Conservation (phyloP, 2,329 filamentous ascomycete genomes). For the Fusarium mangiferae region DNA sequence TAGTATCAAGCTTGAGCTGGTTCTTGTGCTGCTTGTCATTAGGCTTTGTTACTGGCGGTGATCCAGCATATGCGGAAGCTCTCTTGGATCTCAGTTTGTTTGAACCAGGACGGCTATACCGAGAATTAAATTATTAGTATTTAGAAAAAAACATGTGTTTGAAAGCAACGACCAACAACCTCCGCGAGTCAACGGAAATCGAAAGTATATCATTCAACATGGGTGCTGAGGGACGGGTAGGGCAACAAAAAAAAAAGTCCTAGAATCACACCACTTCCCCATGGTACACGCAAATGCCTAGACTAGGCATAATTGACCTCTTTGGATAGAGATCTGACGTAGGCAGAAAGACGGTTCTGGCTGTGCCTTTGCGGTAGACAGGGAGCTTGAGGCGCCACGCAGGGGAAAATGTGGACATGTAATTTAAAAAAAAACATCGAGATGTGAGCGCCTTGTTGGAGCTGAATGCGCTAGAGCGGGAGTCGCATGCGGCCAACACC, state of each 20-base stretch:
- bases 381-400: slow-evolving; percentile 38
- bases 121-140: slow-evolving; percentile 21
- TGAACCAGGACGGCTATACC: slow-evolving; percentile 37
- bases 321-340: slow-evolving; percentile 39
- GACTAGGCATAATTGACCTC: slow-evolving; percentile 41
- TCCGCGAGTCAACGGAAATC: neutral
- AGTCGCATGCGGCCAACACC: slow-evolving; percentile 20
- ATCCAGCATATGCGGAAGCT: slow-evolving; percentile 35
- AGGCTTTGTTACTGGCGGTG: slow-evolving; percentile 6
- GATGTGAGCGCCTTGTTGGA: slow-evolving; percentile 2
- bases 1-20: slow-evolving; percentile 21
- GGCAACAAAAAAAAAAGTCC: neutral
- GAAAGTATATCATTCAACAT: neutral
- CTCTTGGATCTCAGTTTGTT: slow-evolving; percentile 43
- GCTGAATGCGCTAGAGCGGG: slow-evolving; percentile 10
- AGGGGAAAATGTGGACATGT: slow-evolving; percentile 44
- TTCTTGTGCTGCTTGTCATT: slow-evolving; percentile 21
- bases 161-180: slow-evolving; percentile 1
- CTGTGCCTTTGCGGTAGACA: slow-evolving; percentile 34
- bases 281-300: slow-evolving; percentile 15
- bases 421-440: slow-evolving; percentile 40
- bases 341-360: slow-evolving; percentile 30
- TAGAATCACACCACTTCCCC: slow-evolving; percentile 23
- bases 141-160: slow-evolving; percentile 4
- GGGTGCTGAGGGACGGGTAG: neutral